phyloP scores from a whole-genome alignment of 306 rosid species.

The Pachyrhizus erosus region DNA sequence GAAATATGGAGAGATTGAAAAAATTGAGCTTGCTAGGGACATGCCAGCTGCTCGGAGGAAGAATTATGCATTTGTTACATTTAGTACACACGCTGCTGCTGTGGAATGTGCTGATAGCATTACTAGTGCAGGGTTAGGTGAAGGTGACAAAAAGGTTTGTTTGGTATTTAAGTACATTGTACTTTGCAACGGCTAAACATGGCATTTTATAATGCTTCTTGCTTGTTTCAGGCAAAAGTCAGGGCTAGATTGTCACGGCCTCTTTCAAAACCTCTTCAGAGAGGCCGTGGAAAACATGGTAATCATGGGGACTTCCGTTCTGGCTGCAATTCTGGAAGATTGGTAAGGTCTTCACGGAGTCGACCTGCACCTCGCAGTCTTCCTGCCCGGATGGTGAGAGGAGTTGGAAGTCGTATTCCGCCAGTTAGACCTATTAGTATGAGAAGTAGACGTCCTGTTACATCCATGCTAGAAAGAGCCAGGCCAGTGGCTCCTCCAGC shows the following conservation, averaged over 20 bases:
- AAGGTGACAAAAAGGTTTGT: conserved; percentile 81
- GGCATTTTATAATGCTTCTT: conserved; percentile 26
- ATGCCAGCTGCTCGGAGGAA: conserved; percentile 92
- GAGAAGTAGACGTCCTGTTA: conserved; percentile 73
- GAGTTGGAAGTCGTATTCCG: conserved; percentile 61
- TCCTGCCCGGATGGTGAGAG: conserved; percentile 63
- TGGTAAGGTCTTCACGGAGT: conserved; percentile 63
- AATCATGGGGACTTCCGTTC: conserved; percentile 67
- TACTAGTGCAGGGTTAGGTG: conserved; percentile 84
- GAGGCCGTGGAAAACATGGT: conserved; percentile 70
- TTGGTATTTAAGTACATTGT: conserved; percentile 20
- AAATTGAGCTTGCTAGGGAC: conserved; percentile 87
- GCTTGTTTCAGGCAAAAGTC: conserved; percentile 77
- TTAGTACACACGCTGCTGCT: conserved; percentile 86
- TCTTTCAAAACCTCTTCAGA: conserved; percentile 69
- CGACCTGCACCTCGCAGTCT: conserved; percentile 58
- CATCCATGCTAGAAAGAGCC: conserved; percentile 62
- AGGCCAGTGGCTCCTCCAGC: conserved; percentile 71
- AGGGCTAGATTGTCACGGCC: conserved; percentile 83
- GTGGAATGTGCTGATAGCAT: conserved; percentile 87
- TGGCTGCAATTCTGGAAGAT: conserved; percentile 57
- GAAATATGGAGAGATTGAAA: conserved; percentile 77
- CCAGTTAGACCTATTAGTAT: conserved; percentile 65
- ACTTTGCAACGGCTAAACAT: not conserved
- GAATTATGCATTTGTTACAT: conserved; percentile 91